Evolutionary conservation across 1,284 basidiomycete species (phyloP), one percentile per base, ranked within the genome.

Genomic region (Tranzscheliella williamsii): DNA sequence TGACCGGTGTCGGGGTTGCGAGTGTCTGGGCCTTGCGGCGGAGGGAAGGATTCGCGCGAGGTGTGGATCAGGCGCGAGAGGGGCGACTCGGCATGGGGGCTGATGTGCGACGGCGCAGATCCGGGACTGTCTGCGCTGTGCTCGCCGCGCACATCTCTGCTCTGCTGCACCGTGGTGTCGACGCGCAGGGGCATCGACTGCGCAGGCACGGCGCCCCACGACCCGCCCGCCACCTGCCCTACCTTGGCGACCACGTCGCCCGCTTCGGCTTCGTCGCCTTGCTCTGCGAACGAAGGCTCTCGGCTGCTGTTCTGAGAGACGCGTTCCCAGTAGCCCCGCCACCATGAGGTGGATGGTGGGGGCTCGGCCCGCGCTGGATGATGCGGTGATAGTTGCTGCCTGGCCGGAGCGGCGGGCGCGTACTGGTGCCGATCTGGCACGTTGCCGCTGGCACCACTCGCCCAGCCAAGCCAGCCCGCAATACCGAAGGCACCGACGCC

Each of bases 381-480:
- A n/a, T n/a, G n/a, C n/a, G n/a, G n/a, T n/a, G n/a, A n/a, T n/a
- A n/a, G n/a, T n/a, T n/a, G n/a, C n/a, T n/a, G n/a, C n/a, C n/a
- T n/a, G n/a, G n/a, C n/a, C n/a, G n/a, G n/a, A n/a, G n/a, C n/a
- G n/a, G n/a, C n/a, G n/a, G n/a, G n/a, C n/a, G n/a, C n/a, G n/a
- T n/a, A n/a, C n/a, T n/a, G n/a, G n/a, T n/a, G n/a, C n/a, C n/a
- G n/a, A n/a, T n/a, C n/a, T n/a, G n/a, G n/a, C 8, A 27, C 26
- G 15, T 27, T 27, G 26, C 15, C 15, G 26, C 26, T 6, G 17
- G 30, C 11, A 33, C 11, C 21, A 40, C 16, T 33, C 13, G 23
- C 51, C 51, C 51, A 61, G 5, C 57, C 57, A 17, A 61, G 33
- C 57, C 57, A 61, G 11, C 45, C 41, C 4, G 57, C 42, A 15